Conservation (phyloP, 306 rosid species). For the Casuarina equisetifolia region DNA sequence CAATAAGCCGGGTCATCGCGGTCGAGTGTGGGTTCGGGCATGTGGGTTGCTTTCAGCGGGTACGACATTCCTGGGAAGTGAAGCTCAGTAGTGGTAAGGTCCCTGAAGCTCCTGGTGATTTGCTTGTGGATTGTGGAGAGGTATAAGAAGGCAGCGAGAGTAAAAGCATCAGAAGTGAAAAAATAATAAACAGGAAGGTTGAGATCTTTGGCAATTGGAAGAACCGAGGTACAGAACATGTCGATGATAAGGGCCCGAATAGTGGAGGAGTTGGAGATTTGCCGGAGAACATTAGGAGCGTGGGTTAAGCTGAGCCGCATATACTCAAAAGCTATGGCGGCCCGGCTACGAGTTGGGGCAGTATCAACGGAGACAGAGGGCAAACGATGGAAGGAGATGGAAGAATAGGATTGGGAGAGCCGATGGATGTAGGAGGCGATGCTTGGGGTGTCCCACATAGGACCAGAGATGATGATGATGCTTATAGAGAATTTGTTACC, state of each 20-base stretch:
- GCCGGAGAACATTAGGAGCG: conserved; percentile 9
- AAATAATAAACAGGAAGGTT: neutral
- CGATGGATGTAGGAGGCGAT: conserved; percentile 13
- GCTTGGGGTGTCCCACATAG: neutral
- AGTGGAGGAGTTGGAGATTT: conserved; percentile 7
- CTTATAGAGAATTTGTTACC: conserved; percentile 23
- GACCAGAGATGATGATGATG: conserved; percentile 27
- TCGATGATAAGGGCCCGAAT: conserved; percentile 37
- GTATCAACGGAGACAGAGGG: conserved; percentile 12
- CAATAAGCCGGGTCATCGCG: conserved; percentile 11
- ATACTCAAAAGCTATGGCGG: conserved; percentile 1
- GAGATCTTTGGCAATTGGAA: neutral
- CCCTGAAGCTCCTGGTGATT: conserved; percentile 17
- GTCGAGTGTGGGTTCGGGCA: conserved; percentile 4
- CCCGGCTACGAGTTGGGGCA: neutral
- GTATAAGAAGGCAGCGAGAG: neutral
- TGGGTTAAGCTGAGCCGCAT: conserved; percentile 19
- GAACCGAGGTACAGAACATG: conserved; percentile 22
- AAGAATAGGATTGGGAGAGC: conserved; percentile 28
- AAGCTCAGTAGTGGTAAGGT: neutral
- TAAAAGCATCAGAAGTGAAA: neutral
- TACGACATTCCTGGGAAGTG: conserved; percentile 16
- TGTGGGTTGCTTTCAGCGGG: neutral
- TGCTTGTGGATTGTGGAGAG: conserved; percentile 4
- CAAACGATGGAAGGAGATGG: conserved; percentile 34